Percentiles rank a stretch among this genome's conserved stretches.
These are phyloP conservation scores for Sistotremastrum niveocremeum DNA, from an alignment of 768 basidiomycete genomes.

Conservation along the genomic window DNA sequence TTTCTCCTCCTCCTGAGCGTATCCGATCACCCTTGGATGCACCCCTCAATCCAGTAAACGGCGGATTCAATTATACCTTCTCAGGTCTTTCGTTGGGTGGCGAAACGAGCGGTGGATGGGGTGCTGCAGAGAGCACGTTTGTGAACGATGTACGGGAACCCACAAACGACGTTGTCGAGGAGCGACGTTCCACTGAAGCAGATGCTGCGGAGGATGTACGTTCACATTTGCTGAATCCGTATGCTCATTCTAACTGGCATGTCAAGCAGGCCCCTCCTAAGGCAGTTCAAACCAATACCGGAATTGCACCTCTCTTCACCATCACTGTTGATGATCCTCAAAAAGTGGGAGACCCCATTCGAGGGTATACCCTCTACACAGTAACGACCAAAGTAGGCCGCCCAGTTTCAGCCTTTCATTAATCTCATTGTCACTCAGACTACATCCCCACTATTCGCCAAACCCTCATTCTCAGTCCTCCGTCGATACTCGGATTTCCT, in stretches of 20 bases:
- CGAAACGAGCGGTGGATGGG: conserved; percentile 39
- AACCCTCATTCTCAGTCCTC: conserved; percentile 81
- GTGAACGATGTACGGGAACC: conserved; percentile 17
- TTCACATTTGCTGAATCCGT: conserved; percentile 9
- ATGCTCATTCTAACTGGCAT: not conserved
- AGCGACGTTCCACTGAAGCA: conserved; percentile 7
- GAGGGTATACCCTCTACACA: conserved; percentile 92
- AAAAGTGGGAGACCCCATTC: conserved; percentile 91
- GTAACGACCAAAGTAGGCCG: conserved; percentile 69
- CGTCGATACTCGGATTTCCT: conserved; percentile 97
- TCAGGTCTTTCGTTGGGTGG: conserved; percentile 35
- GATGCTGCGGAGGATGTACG: conserved; percentile 22
- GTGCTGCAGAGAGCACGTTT: conserved; percentile 31
- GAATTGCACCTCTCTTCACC: conserved; percentile 54
- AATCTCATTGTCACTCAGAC: conserved; percentile 36
- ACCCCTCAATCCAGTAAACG: not conserved
- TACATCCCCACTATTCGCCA: conserved; percentile 71
- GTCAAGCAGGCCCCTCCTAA: not conserved
- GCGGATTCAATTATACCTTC: conserved; percentile 20
- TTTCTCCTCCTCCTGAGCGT: not conserved
- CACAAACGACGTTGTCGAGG: not conserved
- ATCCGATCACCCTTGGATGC: not conserved
- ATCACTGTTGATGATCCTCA: conserved; percentile 97
- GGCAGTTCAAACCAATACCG: not conserved
- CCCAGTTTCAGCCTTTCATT: not conserved